Base-by-base conservation (phyloP, 208 protist species). In the Vickermania spadyakhi region DNA sequence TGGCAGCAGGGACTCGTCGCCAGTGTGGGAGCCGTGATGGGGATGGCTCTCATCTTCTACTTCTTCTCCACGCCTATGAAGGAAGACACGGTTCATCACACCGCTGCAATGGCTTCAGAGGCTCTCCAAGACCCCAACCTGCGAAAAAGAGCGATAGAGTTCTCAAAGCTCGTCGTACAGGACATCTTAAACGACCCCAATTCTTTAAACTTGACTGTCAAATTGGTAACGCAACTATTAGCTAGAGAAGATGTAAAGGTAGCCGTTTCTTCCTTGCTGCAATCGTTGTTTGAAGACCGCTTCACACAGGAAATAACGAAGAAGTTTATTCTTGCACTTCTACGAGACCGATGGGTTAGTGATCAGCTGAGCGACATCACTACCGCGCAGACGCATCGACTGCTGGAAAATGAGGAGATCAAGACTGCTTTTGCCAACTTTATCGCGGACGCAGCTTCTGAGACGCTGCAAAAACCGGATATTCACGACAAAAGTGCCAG, bases 231-330 rank as follows among this genome's bases (percentile, higher is more conserved):
- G 27, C 42, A 78, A 41, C 64, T 96, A 7, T 75, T 96, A 0
- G 66, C 63, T 5, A 64, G 82, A 21, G 82, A 93, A 13, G 86
- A 93, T 22, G 91, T 81, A 4, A 85, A 79, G 66, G 77, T 88
- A 23, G 86, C 84, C 21, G 73, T 93, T 18, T 91, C 84, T 7
- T 91, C 81, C 1, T 75, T 96, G 11, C 64, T 96, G 31, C 80
- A 85, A 54, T 67, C 79, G 0, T 65, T 96, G 28, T 96, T 93
- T 54, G 89, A 91, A 62, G 89, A 96, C 66, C 84, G 90, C 70
- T 93, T 93, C 72, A 96, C 86, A 1, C 86, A 91, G 64, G 89
- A 93, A 70, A 77, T 93, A 41, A 92, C 84, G 2, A 96, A 93
- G 61, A 93, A 93, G 69, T 96, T 96, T 65, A 84, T 96, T 3